Evolutionary conservation across 1,284 basidiomycete genomes (phyloP), one percentile per base, ranked within the genome.

Genomic region (Pascua sp.): DNA sequence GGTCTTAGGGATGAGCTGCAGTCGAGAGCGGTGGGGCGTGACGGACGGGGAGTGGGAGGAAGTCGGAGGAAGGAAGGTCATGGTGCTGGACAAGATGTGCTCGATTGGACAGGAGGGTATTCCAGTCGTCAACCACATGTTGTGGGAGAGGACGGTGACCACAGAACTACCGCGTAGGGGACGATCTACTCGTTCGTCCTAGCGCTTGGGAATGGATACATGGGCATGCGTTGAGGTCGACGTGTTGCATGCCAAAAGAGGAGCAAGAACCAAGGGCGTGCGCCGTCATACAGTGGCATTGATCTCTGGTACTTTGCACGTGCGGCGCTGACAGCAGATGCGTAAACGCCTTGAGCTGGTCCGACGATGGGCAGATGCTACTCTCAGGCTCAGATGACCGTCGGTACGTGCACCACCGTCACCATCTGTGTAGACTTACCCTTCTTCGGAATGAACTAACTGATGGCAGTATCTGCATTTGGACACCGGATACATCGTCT

Each of bases 311-410:
- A 32, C 24, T 32, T 32, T 7, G 24, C 24, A 32, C 4, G 24
- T 32, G n/a, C n/a, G n/a, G n/a, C 24, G 24, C 24, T 32, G 24
- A 47, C 44, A 10, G 8, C 32, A 66, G 78, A 13, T 92, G 90
- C 65, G 88, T 93, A 15, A 93, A 93, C 70, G 89, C 91, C 11
- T 72, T 94, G 13, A 87, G 85, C 58, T 95, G 91, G 91, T 85
- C 86, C 2, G 81, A 81, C 53, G 84, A 87, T 60, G 91, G 91
- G 1, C 81, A 85, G 52, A 73, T 86, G 8, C 79, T 94, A 39
- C 77, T 93, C 15, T 89, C 84, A 56, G 89, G 86, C 13, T 88
- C 89, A 16, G 91, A 95, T 69, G 91, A 95, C 72, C 85, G 81
- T 51, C 85, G 87, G 86, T 91, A 64, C 68, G 86, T 68, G 73